Evolutionary conservation across 2,329 filamentous ascomycete species (phyloP).

Genomic region (Colletotrichum euphorbiae): DNA sequence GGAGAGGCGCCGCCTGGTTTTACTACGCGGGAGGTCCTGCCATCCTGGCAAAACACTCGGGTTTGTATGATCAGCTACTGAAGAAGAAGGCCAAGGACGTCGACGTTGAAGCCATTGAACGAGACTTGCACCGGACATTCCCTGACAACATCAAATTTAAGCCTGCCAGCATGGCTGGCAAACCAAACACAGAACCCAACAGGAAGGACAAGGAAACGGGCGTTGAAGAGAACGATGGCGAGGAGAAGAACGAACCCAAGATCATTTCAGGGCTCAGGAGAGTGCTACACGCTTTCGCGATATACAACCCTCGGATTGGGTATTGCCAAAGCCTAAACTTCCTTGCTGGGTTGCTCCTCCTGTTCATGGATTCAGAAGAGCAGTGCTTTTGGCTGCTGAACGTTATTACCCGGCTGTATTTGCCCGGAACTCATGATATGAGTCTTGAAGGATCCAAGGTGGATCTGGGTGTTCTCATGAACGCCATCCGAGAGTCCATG

Average conservation of each 20-base stretch:
- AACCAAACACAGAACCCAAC: constrained; percentile 39
- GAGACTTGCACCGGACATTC: constrained; percentile 93
- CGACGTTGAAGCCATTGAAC: constrained; percentile 91
- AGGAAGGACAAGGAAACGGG: constrained; percentile 14
- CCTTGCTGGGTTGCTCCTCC: constrained; percentile 85
- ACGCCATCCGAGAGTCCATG: constrained; percentile 82
- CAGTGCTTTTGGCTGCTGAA: constrained; percentile 94
- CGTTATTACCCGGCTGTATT: constrained; percentile 87
- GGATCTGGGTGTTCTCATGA: constrained; percentile 93
- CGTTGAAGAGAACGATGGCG: constrained; percentile 42
- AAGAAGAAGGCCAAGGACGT: constrained; percentile 73
- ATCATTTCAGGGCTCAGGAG: constrained; percentile 86
- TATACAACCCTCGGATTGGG: constrained; percentile 91
- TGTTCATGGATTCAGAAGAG: constrained; percentile 90
- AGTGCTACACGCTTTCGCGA: constrained; percentile 88
- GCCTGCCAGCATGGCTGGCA: constrained; percentile 59
- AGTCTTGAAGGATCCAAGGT: constrained; percentile 93
- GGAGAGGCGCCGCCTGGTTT: constrained; percentile 96
- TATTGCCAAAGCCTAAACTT: constrained; percentile 98
- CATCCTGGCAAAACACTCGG: constrained; percentile 79
- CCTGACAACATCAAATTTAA: constrained; percentile 95
- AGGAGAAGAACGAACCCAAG: constrained; percentile 69
- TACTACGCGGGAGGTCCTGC: constrained; percentile 92
- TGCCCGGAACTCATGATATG: constrained; percentile 92
- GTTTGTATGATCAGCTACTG: constrained; percentile 80